Evolutionary conservation across 202 grass and related monocot genomes (phyloP).

Genomic region (Digitaria exilis): DNA sequence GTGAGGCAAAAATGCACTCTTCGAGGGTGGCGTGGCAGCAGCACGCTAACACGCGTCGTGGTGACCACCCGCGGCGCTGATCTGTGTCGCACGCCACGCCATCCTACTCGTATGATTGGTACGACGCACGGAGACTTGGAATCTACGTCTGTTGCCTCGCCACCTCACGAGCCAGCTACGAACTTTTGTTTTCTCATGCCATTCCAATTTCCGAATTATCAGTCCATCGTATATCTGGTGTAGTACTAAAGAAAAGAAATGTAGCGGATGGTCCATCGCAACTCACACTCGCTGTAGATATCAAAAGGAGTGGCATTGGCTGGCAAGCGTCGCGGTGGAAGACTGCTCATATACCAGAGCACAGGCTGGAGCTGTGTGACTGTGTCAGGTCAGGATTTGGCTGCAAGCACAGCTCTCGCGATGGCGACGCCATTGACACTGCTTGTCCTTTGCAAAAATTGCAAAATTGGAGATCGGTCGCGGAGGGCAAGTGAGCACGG

Average conservation of each 20-base stretch:
- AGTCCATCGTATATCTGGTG: too few species aligned
- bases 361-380: neutral
- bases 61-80: neutral
- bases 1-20: neutral
- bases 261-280: neutral
- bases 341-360: neutral
- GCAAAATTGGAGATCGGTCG: neutral
- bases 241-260: too few species aligned
- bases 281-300: neutral
- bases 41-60: conserved; percentile 1
- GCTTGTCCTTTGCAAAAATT: neutral
- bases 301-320: too few species aligned
- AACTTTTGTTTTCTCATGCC: neutral
- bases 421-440: neutral
- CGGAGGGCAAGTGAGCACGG: neutral
- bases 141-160: conserved; percentile 37
- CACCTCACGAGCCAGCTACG: neutral
- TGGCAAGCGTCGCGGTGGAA: too few species aligned
- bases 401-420: neutral
- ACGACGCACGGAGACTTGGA: conserved; percentile 22
- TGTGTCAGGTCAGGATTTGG: neutral
- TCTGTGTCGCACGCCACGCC: neutral
- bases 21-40: neutral
- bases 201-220: neutral
- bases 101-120: conserved; percentile 25